These are phyloP conservation scores for Sporisorium sorghi DNA, from an alignment of 1,284 basidiomycete genomes.

Conservation along the genomic window DNA sequence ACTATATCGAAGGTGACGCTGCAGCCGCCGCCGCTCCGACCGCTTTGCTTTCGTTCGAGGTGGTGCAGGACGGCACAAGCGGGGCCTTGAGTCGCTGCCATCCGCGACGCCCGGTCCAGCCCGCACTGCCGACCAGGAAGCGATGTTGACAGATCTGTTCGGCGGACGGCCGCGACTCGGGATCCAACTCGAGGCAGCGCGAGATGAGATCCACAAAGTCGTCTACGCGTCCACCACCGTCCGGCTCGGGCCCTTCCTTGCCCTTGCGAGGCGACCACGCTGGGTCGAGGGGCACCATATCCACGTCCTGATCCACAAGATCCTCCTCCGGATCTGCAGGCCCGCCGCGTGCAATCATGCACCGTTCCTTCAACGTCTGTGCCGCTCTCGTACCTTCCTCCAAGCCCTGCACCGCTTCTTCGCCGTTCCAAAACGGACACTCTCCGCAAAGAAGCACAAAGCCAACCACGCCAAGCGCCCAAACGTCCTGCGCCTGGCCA, in stretches of 20 bases:
- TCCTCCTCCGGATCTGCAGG: slow-evolving; percentile 30
- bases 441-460: slow-evolving; percentile 96
- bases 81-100: slow-evolving; percentile 56
- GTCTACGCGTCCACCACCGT: slow-evolving; percentile 82
- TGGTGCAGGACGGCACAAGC: slow-evolving; percentile 32
- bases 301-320: slow-evolving; percentile 17
- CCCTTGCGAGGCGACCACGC: slow-evolving; percentile 38
- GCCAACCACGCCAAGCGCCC: slow-evolving; percentile 97
- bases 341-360: slow-evolving; percentile 43
- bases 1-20: neutral
- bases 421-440: slow-evolving; percentile 79
- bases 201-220: slow-evolving; percentile 83
- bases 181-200: slow-evolving; percentile 80
- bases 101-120: slow-evolving; percentile 68
- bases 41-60: slow-evolving; percentile 15
- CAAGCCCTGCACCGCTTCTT: slow-evolving; percentile 63
- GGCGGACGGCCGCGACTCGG: slow-evolving; percentile 76
- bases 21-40: neutral
- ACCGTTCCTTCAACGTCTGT: slow-evolving; percentile 55
- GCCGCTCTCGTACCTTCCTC: slow-evolving; percentile 60
- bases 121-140: slow-evolving; percentile 78
- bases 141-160: slow-evolving; percentile 80
- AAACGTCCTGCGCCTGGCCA: slow-evolving; percentile 96
- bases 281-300: slow-evolving; percentile 34
- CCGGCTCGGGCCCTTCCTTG: slow-evolving; percentile 65